Evolutionary conservation across 495 filamentous ascomycete species (phyloP), one percentile per base, ranked within the genome.

Genomic region (Niebla homalea): DNA sequence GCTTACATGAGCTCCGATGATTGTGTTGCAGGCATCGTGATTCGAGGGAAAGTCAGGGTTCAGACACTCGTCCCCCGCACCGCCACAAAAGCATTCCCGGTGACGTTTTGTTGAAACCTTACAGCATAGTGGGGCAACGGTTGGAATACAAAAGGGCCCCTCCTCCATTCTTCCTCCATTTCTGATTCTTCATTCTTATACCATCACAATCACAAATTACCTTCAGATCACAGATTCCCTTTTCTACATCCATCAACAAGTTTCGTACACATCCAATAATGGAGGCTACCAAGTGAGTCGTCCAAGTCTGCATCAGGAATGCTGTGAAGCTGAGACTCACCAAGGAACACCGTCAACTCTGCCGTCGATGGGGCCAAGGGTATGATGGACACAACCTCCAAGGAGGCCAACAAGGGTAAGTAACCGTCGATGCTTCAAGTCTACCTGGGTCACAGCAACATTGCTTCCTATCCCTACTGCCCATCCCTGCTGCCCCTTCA

Each of bases 321-420:
- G 3, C 14, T 16, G 21, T 19, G 18, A 15, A 18, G 6, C 35
- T 49, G 12, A 40, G 5, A 10, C 15, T 39, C 4, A 49, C 46
- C 36, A 7, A 26, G 42, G 71, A 71, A 80, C 63, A 69, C 74
- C 61, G 70, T 66, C 60, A 80, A 78, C 71, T 76, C 73, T 67
- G 74, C 76, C 65, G 59, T 69, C 39, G 78, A 81, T 67, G 67
- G 75, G 65, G 64, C 78, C 55, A 64, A 76, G 63, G 66, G 71
- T 59, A 61, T 46, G 20, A 38, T 50, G 46, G 45, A 60, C 29
- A 62, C 60, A 45, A 69, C 72, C 29, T 75, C 71, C 67, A 81
- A 81, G 75, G 77, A 80, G 72, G 68, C 74, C 67, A 80, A 81
- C 73, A 81, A 81, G 73, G 21, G 51, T 54, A 49, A 32, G 35